Evolutionary conservation across 2,329 filamentous ascomycete species (phyloP).

Genomic region (Pestalotiopsis sp.): DNA sequence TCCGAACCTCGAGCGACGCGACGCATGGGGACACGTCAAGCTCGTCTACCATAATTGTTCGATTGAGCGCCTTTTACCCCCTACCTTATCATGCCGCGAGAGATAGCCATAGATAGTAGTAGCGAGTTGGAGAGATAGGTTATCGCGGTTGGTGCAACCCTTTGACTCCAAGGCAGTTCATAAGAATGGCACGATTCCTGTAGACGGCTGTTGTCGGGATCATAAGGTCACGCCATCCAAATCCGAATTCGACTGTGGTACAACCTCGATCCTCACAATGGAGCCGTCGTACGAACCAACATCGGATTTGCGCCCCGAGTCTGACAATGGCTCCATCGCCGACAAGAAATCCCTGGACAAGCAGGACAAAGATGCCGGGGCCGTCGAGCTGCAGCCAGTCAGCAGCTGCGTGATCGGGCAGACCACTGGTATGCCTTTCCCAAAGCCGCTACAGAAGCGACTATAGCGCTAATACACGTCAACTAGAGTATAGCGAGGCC

Average conservation of each 20-base stretch:
- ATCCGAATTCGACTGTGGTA: not conserved
- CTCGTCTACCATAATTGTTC: not conserved
- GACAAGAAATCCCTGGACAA: not conserved
- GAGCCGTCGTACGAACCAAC: not conserved
- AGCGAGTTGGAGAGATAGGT: not conserved
- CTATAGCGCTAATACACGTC: not conserved
- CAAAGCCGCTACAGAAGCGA: not conserved
- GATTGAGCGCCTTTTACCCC: not conserved
- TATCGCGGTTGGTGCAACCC: not conserved
- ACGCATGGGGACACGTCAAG: not conserved
- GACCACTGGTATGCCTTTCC: not conserved
- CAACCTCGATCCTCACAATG: not conserved
- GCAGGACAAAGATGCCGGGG: not conserved
- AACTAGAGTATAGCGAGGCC: conserved; percentile 17
- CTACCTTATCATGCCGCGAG: not conserved
- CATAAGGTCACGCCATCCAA: not conserved
- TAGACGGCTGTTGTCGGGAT: not conserved
- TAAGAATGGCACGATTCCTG: not conserved
- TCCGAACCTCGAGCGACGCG: not conserved
- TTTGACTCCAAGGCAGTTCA: not conserved
- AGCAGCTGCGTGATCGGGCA: not conserved
- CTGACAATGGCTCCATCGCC: not conserved
- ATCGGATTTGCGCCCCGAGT: not conserved
- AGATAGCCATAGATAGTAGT: not conserved
- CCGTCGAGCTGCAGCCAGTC: not conserved